phyloP scores from a whole-genome alignment of 1,284 basidiomycete species.

The Entoloma clypeatum region DNA sequence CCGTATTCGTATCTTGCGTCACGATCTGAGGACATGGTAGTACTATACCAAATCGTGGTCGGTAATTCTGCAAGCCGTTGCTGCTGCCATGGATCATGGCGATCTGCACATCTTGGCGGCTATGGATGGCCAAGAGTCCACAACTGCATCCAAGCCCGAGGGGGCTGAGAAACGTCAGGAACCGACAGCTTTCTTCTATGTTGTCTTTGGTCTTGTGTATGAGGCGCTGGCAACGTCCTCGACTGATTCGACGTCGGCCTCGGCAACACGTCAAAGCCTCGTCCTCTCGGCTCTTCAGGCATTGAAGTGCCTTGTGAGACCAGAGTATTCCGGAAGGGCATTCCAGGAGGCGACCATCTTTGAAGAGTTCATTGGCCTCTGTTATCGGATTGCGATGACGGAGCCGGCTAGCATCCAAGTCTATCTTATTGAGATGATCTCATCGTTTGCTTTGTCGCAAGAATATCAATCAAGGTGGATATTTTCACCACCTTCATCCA shows the following conservation, averaged over 20 bases:
- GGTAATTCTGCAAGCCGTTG: conserved; percentile 84
- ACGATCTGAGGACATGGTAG: conserved; percentile 36
- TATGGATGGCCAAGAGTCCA: conserved; percentile 70
- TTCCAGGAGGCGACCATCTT: conserved; percentile 81
- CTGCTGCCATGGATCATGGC: conserved; percentile 70
- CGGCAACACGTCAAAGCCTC: conserved; percentile 39
- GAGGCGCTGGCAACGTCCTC: conserved; percentile 79
- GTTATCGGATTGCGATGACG: conserved; percentile 87
- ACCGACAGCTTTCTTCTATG: conserved; percentile 81
- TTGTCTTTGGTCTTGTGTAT: conserved; percentile 90
- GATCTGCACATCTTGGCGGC: conserved; percentile 73
- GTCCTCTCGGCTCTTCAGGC: conserved; percentile 77
- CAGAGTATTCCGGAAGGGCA: conserved; percentile 78
- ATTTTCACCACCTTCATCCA: background rate
- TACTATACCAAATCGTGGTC: conserved; percentile 87
- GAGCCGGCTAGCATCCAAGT: conserved; percentile 74
- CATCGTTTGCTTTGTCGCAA: conserved; percentile 60
- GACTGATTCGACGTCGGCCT: conserved; percentile 46
- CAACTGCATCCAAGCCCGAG: conserved; percentile 19
- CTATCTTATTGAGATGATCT: conserved; percentile 73
- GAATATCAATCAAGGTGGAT: conserved; percentile 21
- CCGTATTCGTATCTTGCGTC: conserved; percentile 9
- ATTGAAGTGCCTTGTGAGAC: conserved; percentile 74
- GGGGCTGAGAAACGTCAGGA: conserved; percentile 47
- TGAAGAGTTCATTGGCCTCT: conserved; percentile 86